Base-by-base conservation (phyloP, 768 basidiomycete genomes). In the Trametes cubensis region DNA sequence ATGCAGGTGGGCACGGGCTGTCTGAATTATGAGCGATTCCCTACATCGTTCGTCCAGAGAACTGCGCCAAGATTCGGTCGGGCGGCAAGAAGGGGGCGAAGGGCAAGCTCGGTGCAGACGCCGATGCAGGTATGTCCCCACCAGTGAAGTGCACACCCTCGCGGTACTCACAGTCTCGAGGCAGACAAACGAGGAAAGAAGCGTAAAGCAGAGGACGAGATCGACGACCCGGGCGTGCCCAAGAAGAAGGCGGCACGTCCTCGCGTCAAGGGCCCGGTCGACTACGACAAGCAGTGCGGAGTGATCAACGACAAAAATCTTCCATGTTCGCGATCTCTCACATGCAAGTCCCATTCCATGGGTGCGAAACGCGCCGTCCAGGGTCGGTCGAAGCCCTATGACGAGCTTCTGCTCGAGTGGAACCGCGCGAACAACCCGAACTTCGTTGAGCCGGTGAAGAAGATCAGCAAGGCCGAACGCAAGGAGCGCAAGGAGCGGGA, bases 341-440 rank as follows among this genome's bases (percentile, higher is more conserved):
- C 96, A 0, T 99, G 96, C 80, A 99, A 99, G 76, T 94, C 96
- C 6, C 96, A 99, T 72, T 90, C 93, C 2, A 96, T 99, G 89
- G 94, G 94, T 15, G 91, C 94, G 13, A 99, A 99, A 75, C 90
- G 96, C 18, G 85, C 90, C 10, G 95, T 99, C 1, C 83, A 84
- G 63, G 93, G 93, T 38, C 92, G 96, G 4, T 90, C 92, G 0
- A 83, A 88, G 55, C 73, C 77, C 7, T 98, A 94, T 71, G 95
- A 97, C 70, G 88, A 89, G 45, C 83, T 99, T 4, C 82, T 95
- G 18, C 81, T 93, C 25, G 95, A 98, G 55, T 98, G 94, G 94
- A 89, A 94, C 69, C 86, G 91, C 38, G 88, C 84, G 25, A 82
- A 93, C 70, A 93, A 94, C 64, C 93, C 92, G 15, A 92, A 92